A percentile compares a stretch with the other conserved stretches of the same genome.
phyloP scores from a whole-genome alignment of 2,329 filamentous ascomycete genomes.

The Fusarium globosum region DNA sequence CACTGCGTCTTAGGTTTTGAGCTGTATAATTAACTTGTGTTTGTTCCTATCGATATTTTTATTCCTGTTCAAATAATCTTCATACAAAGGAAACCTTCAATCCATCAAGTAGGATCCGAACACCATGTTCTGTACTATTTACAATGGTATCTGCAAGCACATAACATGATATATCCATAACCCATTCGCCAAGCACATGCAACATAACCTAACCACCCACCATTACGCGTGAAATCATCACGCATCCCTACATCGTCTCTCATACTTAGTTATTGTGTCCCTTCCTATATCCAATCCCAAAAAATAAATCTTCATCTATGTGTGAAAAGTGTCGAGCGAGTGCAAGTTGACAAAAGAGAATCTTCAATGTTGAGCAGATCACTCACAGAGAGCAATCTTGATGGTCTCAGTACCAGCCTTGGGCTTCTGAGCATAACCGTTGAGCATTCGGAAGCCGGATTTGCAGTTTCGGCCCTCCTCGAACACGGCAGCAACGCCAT shows the following conservation, averaged over 20 bases:
- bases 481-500: conserved; percentile 69
- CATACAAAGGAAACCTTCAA: conserved; percentile 15
- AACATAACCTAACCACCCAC: conserved; percentile 11
- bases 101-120: conserved; percentile 22
- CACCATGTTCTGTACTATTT: conserved; percentile 34
- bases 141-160: conserved; percentile 38
- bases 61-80: background rate
- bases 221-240: conserved; percentile 33
- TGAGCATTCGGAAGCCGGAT: conserved; percentile 70
- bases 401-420: conserved; percentile 52
- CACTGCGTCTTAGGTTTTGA: background rate
- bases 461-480: conserved; percentile 71
- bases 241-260: conserved; percentile 33
- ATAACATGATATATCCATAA: conserved; percentile 37
- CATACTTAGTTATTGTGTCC: conserved; percentile 31
- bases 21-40: background rate
- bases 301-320: conserved; percentile 24
- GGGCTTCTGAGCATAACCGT: conserved; percentile 73
- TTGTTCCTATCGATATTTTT: background rate
- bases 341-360: conserved; percentile 40
- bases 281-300: conserved; percentile 10
- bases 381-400: conserved; percentile 49
- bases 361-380: conserved; percentile 22
- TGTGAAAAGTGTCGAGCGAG: conserved; percentile 20
- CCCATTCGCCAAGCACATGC: conserved; percentile 40